Evolutionary conservation across 2,329 filamentous ascomycete species (phyloP), one percentile per base, ranked within the genome.

Genomic region (Verticillium isaacii): DNA sequence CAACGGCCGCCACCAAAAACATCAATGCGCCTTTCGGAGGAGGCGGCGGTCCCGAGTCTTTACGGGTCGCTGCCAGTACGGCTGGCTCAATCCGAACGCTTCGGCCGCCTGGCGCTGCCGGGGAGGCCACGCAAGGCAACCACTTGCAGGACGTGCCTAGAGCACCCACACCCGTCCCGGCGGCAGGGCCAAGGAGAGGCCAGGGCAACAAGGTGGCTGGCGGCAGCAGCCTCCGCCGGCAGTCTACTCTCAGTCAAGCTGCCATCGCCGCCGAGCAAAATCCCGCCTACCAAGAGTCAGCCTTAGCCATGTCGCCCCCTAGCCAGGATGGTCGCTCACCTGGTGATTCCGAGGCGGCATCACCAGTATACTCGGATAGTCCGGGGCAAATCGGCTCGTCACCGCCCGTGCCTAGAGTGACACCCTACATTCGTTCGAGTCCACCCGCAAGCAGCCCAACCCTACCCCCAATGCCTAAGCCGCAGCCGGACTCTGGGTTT

Each of bases 41-140:
- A 41, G 90, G 89, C 59, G 83, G 85, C 45, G 88, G 87, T 34
- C 85, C 88, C 11, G 92, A 95, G 57, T 96, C 92, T 3, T 80
- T 98, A 32, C 86, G 93, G 57, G 92, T 97, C n/a, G 89, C 91
- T 63, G 94, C 94, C 56, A 96, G 92, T 72, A 96, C 91, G 17
- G 90, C 93, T 55, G 92, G 92, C 52, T 97, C 93, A 5, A 82
- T 98, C 62, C 90, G 94, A 54, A 89, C 89, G 57, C 90, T 97
- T 73, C 86, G 93, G 55, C 94, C 94, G 4, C 83, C 91, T 61
- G 81, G 83, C 36, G 77, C 82, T 29, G 80, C 77, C 3, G 76
- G 75, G 32, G 80, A 81, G 19, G 72, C 74, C 4, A 71, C 78
- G 4, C 64, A 71, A 34, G 77, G 75, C 37, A 82, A 73, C 57